Conservation (phyloP, 805 yeast genomes). For the Pichia thaimueangensis region DNA sequence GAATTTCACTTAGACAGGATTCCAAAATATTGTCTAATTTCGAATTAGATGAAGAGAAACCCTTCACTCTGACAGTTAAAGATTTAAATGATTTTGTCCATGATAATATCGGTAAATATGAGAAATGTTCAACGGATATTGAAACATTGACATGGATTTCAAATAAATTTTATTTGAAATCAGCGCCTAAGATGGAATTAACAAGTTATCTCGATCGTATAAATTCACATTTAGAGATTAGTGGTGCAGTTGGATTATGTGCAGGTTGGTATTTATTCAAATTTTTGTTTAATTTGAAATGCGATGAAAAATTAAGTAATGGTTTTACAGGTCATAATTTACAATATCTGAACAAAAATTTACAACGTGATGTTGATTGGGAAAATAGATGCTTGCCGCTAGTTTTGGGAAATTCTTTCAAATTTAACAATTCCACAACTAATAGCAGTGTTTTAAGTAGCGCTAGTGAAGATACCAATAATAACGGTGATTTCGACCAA, state of each 20-base stretch:
- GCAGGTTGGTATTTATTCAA: conserved; percentile 29
- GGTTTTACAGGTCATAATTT: conserved; percentile 5
- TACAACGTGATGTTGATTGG: too few species aligned
- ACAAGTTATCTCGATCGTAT: conserved; percentile 28
- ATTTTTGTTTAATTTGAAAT: conserved; percentile 23
- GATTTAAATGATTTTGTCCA: conserved; percentile 11
- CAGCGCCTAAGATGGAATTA: conserved; percentile 27
- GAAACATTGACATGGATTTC: conserved; percentile 14
- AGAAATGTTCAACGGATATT: conserved; percentile 8
- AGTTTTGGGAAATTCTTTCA: conserved; percentile 4
- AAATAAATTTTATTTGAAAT: conserved; percentile 27
- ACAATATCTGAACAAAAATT: too few species aligned
- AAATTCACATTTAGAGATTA: conserved; percentile 25
- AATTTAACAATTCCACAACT: too few species aligned
- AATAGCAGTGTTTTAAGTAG: too few species aligned
- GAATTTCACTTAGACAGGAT: conserved; percentile 22
- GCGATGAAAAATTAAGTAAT: conserved; percentile 11
- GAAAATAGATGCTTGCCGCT: conserved; percentile 9
- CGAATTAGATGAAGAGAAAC: conserved; percentile 12
- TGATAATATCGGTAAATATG: conserved; percentile 12
- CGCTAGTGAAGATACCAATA: not conserved
- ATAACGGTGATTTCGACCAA: not conserved
- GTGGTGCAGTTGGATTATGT: conserved; percentile 28
- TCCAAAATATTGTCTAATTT: conserved; percentile 27
- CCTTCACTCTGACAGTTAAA: not conserved